Conservation (phyloP, 306 rosid species). For the Cucurbita pepo region DNA sequence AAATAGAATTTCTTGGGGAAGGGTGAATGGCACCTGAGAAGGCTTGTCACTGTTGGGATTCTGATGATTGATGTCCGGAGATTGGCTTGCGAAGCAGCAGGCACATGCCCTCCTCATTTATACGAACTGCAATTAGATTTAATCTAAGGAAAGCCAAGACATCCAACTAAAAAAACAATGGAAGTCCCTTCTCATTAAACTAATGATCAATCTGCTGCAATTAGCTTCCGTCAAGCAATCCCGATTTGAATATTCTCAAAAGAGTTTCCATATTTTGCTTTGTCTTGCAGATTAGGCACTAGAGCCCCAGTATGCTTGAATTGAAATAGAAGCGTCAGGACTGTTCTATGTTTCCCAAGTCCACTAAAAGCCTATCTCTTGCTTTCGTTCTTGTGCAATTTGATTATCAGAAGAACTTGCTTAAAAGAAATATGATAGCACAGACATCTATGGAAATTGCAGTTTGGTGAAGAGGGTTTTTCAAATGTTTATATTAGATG, state of each 20-base stretch:
- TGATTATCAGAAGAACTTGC: neutral
- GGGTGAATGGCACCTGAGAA: conserved; percentile 9
- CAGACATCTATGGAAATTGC: neutral
- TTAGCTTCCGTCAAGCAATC: conserved; percentile 11
- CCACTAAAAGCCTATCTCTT: neutral
- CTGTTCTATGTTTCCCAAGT: neutral
- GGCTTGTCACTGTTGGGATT: conserved; percentile 4
- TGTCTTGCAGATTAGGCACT: conserved; percentile 35
- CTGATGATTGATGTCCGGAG: conserved; percentile 3
- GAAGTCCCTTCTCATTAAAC: conserved; percentile 5
- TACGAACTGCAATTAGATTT: conserved; percentile 18
- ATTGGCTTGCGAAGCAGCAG: conserved; percentile 29
- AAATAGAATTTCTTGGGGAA: neutral
- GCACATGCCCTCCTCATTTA: conserved; percentile 39
- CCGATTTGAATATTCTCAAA: conserved; percentile 5
- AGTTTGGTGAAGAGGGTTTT: neutral
- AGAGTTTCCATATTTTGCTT: conserved; percentile 30
- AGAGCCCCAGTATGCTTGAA: conserved; percentile 40
- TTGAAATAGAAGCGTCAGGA: conserved; percentile 56
- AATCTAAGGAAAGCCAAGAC: conserved; percentile 34
- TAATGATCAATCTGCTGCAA: conserved; percentile 10
- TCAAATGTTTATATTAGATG: neutral
- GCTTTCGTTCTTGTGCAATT: neutral
- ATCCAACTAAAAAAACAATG: conserved; percentile 21
- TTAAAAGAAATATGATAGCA: neutral